Evolutionary conservation across 331 rosid species (phyloP), one percentile per base, ranked within the genome.

Genomic region (Stylosanthes scabra): DNA sequence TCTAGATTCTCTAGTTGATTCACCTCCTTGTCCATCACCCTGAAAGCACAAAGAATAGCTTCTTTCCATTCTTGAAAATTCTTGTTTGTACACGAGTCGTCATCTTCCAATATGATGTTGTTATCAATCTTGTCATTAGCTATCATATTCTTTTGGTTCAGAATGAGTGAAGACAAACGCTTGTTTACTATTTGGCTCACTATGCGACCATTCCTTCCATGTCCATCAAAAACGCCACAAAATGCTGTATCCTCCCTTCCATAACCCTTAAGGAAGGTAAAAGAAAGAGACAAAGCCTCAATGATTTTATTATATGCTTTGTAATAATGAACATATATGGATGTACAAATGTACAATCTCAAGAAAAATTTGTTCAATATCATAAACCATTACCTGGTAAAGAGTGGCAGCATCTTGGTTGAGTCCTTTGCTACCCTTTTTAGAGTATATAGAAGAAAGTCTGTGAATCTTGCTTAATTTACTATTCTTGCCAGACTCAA

Each of bases 221-320:
- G 96, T 31, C 96, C 92, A 68, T 89, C 96, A 71, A 85, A 85
- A 11, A 87, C 96, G 15, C 90, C 92, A 47, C 86, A 75, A 25
- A 81, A 67, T 31, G 70, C 74, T 49, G 66, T 78, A 8, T 45
- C 84, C 60, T 59, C 70, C 8, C 0, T 47, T 72, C 90, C 90
- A 63, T 59, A 87, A 20, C 79, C 90, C 96, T 88, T 25, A 12
- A 47, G 11, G 34, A 67, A 5, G 34, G 20, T 1, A 1, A 12
- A 0, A 10, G 15, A 7, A 56, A 41, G 45, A 41, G 2, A 42
- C 0, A 41, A n/a, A 3, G n/a, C 8, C 12, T 16, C 66, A 27
- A 59, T 28, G 27, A 6, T 58, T 57, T 25, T 25, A 7, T 6
- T 29, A 29, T 29, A 58, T 16, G 54, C 44, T 25, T 40, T 25